Percentiles rank a stretch among this genome's conserved stretches.
These are phyloP conservation scores for Ilex asprella DNA, from an alignment of 257 asterid species.

Conservation along the genomic window DNA sequence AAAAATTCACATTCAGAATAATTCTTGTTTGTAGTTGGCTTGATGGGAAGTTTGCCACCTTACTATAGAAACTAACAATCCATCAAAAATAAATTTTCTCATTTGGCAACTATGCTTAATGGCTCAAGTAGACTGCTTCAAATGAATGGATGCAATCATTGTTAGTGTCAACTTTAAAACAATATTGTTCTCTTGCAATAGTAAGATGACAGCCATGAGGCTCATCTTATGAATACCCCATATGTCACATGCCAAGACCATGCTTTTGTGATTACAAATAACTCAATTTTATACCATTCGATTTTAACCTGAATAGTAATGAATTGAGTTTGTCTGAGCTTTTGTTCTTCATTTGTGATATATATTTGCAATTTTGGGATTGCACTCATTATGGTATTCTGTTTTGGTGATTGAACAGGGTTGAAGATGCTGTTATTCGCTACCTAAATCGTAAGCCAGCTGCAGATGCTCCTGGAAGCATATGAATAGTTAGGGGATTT, in stretches of 20 bases:
- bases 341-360: background rate
- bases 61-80: background rate
- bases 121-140: background rate
- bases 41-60: no score
- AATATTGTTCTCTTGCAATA: no score
- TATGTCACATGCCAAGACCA: background rate
- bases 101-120: background rate
- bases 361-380: background rate
- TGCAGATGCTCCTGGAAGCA: constrained; percentile 57
- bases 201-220: no score
- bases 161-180: no score
- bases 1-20: no score
- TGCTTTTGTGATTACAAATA: background rate
- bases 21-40: no score
- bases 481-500: constrained; percentile 33
- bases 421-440: constrained; percentile 94
- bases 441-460: constrained; percentile 84
- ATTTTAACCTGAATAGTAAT: background rate
- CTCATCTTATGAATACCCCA: background rate
- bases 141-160: background rate
- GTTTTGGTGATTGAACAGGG: constrained; percentile 48
- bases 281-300: background rate
- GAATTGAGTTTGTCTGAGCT: background rate
- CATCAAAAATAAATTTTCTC: background rate
- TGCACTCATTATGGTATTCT: constrained; percentile 14